Percentiles rank a stretch among this genome's conserved stretches.
Conservation (phyloP, 441 rosid genomes). For the Gossypium gossypioides region DNA sequence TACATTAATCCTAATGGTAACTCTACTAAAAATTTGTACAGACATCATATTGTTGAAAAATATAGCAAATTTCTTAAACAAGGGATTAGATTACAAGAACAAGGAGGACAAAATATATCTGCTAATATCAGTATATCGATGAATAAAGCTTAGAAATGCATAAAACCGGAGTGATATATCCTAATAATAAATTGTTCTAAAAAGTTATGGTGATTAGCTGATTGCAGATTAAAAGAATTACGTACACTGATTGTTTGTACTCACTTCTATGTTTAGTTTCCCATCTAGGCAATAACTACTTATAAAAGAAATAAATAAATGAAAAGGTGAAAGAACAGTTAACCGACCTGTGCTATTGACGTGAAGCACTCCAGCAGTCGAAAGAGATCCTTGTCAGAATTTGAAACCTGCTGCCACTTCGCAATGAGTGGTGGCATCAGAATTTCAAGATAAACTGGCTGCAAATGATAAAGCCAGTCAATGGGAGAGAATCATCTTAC, state of each 20-base stretch:
- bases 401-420: slow-evolving; percentile 94
- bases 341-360: slow-evolving; percentile 75
- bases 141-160: background rate
- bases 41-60: background rate
- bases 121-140: background rate
- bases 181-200: background rate
- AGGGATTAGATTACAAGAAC: background rate
- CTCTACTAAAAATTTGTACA: background rate
- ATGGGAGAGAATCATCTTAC: slow-evolving; percentile 13
- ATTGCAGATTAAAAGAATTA: background rate
- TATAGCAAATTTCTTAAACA: background rate
- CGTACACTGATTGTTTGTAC: background rate
- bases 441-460: slow-evolving; percentile 77
- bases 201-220: background rate
- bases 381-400: slow-evolving; percentile 87
- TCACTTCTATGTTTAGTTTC: background rate
- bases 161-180: background rate
- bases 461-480: slow-evolving; percentile 30
- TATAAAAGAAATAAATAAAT: background rate
- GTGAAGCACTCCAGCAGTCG: slow-evolving; percentile 95
- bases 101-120: background rate
- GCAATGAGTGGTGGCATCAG: slow-evolving; percentile 90
- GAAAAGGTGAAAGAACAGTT: background rate
- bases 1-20: slow-evolving; percentile 15
- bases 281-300: background rate